These are phyloP conservation scores for Taphrina deformans DNA, from an alignment of 1,139 yeast genomes.

Conservation along the genomic window DNA sequence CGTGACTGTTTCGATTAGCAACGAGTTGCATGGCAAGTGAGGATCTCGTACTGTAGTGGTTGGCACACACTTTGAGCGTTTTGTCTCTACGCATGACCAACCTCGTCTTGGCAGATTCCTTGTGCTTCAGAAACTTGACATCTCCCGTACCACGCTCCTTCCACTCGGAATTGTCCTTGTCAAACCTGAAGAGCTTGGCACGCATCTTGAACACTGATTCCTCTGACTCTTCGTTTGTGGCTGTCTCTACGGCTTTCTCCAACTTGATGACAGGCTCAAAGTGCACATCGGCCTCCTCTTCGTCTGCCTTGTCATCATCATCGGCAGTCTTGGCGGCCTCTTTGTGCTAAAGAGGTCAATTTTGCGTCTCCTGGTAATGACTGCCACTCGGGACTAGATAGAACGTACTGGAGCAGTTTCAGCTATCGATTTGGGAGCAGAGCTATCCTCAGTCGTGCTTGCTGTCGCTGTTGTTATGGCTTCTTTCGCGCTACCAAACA, in stretches of 20 bases:
- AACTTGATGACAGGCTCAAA: conserved; percentile 94
- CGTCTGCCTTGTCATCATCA: conserved; percentile 60
- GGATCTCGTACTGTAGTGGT: conserved; percentile 64
- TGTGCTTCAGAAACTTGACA: conserved; percentile 90
- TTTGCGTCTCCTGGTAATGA: not conserved
- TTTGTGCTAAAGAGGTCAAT: not conserved
- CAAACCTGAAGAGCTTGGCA: conserved; percentile 92
- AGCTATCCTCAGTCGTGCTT: not conserved
- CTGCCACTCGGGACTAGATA: not conserved
- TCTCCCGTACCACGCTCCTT: conserved; percentile 99
- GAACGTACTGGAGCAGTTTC: conserved; percentile 27
- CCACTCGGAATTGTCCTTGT: conserved; percentile 86
- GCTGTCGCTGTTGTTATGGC: conserved; percentile 15
- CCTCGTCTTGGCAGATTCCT: conserved; percentile 75
- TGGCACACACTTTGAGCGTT: conserved; percentile 96
- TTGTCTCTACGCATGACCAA: conserved; percentile 98
- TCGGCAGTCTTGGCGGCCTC: not conserved
- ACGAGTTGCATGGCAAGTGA: not conserved
- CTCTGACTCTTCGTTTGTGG: conserved; percentile 95
- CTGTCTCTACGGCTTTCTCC: conserved; percentile 85
- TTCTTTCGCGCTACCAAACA: conserved; percentile 24
- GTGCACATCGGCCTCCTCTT: conserved; percentile 91
- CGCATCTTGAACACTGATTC: conserved; percentile 77
- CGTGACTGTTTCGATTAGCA: conserved; percentile 48
- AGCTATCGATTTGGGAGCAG: conserved; percentile 22